A percentile compares a stretch with the other conserved stretches of the same genome.
Conservation (phyloP, 164 flowering plant genomes). For the Aristolochia contorta region DNA sequence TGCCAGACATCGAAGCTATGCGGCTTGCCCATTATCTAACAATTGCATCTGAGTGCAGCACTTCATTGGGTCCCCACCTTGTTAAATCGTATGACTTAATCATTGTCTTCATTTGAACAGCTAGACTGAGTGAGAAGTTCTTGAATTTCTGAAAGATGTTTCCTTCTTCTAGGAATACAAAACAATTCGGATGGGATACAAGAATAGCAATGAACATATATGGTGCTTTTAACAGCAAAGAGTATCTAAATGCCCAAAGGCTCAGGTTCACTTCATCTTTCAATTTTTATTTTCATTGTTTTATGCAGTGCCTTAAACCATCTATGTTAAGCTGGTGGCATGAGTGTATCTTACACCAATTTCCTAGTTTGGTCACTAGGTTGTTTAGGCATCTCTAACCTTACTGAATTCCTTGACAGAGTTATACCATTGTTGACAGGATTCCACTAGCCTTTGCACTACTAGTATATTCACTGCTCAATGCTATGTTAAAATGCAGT, state of each 20-base stretch:
- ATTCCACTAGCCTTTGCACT: too few species aligned
- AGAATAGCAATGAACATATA: slow-evolving; percentile 66
- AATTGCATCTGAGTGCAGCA: slow-evolving; percentile 68
- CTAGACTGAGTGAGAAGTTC: not conserved
- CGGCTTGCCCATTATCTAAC: slow-evolving; percentile 82
- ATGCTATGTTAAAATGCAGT: too few species aligned
- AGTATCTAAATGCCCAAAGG: slow-evolving; percentile 85
- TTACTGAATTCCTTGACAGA: too few species aligned
- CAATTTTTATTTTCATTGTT: not conserved
- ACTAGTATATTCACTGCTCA: too few species aligned
- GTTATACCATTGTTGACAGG: too few species aligned
- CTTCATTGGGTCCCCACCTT: slow-evolving; percentile 37
- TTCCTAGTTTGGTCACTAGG: too few species aligned
- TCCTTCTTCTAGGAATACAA: slow-evolving; percentile 24
- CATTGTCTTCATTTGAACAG: not conserved
- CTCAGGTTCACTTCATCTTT: slow-evolving; percentile 42
- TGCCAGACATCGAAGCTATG: slow-evolving; percentile 91
- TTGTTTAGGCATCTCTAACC: too few species aligned
- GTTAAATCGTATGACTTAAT: slow-evolving; percentile 44
- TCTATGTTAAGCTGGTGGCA: too few species aligned
- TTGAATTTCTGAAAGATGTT: not conserved
- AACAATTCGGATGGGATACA: slow-evolving; percentile 73
- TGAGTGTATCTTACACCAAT: too few species aligned
- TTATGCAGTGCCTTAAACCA: too few species aligned
- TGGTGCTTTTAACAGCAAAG: slow-evolving; percentile 60